phyloP scores from a whole-genome alignment of 176 grass and related monocot genomes.

The Musa schizocarpa region DNA sequence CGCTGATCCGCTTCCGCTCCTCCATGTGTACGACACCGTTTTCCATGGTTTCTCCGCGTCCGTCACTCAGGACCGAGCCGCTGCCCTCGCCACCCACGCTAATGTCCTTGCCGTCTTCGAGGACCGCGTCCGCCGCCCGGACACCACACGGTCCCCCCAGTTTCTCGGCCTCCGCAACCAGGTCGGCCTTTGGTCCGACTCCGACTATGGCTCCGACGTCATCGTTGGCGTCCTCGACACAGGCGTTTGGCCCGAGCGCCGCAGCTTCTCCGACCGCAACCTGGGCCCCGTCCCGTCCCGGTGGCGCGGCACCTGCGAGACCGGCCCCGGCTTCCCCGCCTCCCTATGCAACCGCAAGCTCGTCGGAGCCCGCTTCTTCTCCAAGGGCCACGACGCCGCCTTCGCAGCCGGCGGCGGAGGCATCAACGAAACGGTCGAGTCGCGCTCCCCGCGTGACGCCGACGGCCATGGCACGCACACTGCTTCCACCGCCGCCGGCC shows the following conservation, averaged over 20 bases:
- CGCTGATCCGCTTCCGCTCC: slow-evolving; percentile 29
- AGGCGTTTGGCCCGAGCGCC: slow-evolving; percentile 78
- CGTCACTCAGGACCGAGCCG: slow-evolving; percentile 34
- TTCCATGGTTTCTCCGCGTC: slow-evolving; percentile 88
- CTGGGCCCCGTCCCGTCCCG: slow-evolving; percentile 54
- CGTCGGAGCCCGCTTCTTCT: slow-evolving; percentile 75
- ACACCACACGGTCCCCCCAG: slow-evolving; percentile 92
- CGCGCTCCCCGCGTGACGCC: slow-evolving; percentile 73
- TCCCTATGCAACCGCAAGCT: slow-evolving; percentile 79
- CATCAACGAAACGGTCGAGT: slow-evolving; percentile 63
- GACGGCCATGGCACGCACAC: slow-evolving; percentile 91
- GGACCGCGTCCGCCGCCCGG: slow-evolving; percentile 51
- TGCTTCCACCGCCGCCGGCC: slow-evolving; percentile 72
- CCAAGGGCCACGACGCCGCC: slow-evolving; percentile 47
- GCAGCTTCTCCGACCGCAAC: slow-evolving; percentile 77
- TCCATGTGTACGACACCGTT: slow-evolving; percentile 80
- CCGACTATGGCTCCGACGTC: slow-evolving; percentile 89
- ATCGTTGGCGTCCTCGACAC: slow-evolving; percentile 83
- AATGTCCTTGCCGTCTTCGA: slow-evolving; percentile 74
- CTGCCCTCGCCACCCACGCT: slow-evolving; percentile 44
- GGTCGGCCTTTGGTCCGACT: slow-evolving; percentile 74
- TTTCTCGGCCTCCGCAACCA: slow-evolving; percentile 85
- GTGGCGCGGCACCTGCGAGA: slow-evolving; percentile 84
- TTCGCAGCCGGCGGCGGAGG: slow-evolving; percentile 11
- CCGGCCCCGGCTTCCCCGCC: slow-evolving; percentile 34